These are phyloP conservation scores for Saxophila tyrrhenica DNA, from an alignment of 495 filamentous ascomycete species.

Conservation along the genomic window DNA sequence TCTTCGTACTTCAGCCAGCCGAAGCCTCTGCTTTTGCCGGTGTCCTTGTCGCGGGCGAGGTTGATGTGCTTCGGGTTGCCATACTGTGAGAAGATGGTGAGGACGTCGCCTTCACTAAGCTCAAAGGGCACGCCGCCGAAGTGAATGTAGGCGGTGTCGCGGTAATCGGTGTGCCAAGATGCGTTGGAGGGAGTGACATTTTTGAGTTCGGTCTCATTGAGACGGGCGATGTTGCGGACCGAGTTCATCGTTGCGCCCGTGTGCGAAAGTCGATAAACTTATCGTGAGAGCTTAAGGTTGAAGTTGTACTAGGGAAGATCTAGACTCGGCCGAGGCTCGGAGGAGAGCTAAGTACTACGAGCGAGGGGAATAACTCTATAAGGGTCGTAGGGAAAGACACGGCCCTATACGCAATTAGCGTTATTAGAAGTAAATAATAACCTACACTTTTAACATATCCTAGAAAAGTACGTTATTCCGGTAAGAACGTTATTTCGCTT, in stretches of 20 bases:
- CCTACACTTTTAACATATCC: no score
- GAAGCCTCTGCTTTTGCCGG: conserved; percentile 86
- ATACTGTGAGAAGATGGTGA: conserved; percentile 95
- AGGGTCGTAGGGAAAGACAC: no score
- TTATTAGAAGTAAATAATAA: no score
- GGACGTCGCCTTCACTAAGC: conserved; percentile 87
- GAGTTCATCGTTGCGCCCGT: conserved; percentile 57
- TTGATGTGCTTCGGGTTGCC: conserved; percentile 90
- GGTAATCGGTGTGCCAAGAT: conserved; percentile 96
- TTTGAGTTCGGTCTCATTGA: conserved; percentile 94
- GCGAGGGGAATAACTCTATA: no score
- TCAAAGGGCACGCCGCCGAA: conserved; percentile 92
- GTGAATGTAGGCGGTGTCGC: conserved; percentile 93
- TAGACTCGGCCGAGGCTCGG: no score
- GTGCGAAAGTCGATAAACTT: neutral
- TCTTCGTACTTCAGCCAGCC: conserved; percentile 97
- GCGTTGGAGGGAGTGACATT: conserved; percentile 68
- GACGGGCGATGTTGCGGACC: conserved; percentile 78
- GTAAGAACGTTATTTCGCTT: no score
- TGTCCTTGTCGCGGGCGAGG: conserved; percentile 85
- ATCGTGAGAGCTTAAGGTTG: neutral
- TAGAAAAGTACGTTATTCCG: no score
- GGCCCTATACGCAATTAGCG: no score
- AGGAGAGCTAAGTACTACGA: no score
- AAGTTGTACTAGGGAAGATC: no score